Percentiles rank a stretch among this genome's conserved stretches.
Evolutionary conservation across 2,329 filamentous ascomycete species (phyloP).

Genomic region (Aureobasidium musti): DNA sequence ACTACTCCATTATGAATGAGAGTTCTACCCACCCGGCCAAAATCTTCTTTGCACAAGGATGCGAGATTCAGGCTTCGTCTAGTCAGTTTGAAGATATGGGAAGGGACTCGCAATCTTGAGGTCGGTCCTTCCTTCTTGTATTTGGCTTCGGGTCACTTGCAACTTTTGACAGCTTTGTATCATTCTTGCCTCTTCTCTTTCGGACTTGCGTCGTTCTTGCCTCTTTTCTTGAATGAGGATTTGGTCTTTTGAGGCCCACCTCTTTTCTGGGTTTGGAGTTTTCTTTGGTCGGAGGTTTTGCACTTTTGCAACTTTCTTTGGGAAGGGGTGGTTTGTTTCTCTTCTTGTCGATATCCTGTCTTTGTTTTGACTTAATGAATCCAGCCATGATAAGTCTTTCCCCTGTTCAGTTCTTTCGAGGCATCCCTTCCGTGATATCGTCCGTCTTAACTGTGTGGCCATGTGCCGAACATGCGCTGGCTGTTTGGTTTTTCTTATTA

Average conservation of each 20-base stretch:
- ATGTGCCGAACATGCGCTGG: no score
- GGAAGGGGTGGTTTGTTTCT: not conserved
- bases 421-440: no score
- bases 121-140: not conserved
- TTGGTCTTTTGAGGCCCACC: not conserved
- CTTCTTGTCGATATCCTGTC: not conserved
- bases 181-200: not conserved
- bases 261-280: not conserved
- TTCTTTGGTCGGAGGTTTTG: not conserved
- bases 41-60: slow-evolving; percentile 91
- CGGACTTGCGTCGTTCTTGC: not conserved
- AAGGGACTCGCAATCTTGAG: slow-evolving; percentile 25
- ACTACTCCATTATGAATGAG: slow-evolving; percentile 87
- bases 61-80: slow-evolving; percentile 50
- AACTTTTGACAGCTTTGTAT: not conserved
- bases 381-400: no score
- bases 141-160: no score
- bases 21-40: slow-evolving; percentile 66
- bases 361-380: no score
- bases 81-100: slow-evolving; percentile 30
- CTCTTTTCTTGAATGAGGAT: not conserved
- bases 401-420: no score
- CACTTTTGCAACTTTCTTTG: not conserved
- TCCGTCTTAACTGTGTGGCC: no score
- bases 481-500: no score